These are phyloP conservation scores for Dendrocalamus sinicus DNA, from an alignment of 176 grass and related monocot genomes.

Conservation along the genomic window DNA sequence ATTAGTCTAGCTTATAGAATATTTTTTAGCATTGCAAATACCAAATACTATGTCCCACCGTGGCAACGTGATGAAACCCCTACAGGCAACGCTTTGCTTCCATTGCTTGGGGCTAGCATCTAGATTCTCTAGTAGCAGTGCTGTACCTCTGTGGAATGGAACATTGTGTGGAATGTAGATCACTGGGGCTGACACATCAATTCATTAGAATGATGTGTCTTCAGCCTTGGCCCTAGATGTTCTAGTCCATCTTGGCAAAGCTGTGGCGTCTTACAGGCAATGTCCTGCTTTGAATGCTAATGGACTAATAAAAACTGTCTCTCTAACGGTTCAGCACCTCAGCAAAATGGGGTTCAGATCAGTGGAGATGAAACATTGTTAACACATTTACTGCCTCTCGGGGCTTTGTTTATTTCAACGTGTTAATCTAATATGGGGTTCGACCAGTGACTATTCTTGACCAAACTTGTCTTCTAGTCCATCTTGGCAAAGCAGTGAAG, in stretches of 20 bases:
- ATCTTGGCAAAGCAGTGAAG: slow-evolving; percentile 43
- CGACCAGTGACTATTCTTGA: background rate
- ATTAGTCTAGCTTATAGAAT: background rate
- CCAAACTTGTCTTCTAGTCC: background rate
- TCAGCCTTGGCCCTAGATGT: background rate
- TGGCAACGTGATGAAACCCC: background rate
- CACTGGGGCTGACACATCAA: background rate
- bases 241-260: slow-evolving; percentile 75
- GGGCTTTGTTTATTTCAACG: background rate
- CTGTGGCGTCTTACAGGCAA: slow-evolving; percentile 29
- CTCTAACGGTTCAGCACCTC: slow-evolving; percentile 37
- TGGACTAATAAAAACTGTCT: slow-evolving; percentile 51
- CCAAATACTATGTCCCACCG: background rate
- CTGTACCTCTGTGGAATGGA: background rate
- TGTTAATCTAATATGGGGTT: background rate
- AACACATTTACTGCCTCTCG: background rate
- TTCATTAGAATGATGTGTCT: background rate
- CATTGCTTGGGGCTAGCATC: background rate
- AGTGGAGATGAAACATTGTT: slow-evolving; percentile 47
- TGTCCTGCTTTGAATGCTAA: slow-evolving; percentile 72
- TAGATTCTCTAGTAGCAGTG: background rate
- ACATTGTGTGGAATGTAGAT: background rate
- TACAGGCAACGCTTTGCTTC: background rate
- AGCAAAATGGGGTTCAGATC: slow-evolving; percentile 33
- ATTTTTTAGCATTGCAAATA: background rate